Evolutionary conservation across 768 basidiomycete species (phyloP).

Genomic region (Chiua virens): DNA sequence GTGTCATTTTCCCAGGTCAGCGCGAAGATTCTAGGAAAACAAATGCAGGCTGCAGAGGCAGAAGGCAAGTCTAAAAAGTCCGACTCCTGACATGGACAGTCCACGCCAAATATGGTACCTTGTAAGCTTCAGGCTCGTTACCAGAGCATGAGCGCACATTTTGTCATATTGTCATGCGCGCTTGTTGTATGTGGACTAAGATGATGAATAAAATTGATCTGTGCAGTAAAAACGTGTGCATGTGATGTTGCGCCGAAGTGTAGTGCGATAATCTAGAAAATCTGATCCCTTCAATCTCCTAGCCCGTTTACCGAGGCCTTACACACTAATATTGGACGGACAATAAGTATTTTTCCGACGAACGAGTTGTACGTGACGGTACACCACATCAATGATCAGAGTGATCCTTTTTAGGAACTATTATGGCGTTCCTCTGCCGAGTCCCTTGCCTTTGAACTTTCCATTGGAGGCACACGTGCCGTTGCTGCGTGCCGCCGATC

Average conservation of each 20-base stretch:
- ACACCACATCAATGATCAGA: conserved; percentile 11
- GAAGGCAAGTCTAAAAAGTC: conserved; percentile 33
- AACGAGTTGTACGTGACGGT: conserved; percentile 19
- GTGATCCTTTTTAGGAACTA: conserved; percentile 18
- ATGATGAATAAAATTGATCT: conserved; percentile 13
- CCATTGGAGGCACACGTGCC: conserved; percentile 15
- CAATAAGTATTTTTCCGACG: conserved; percentile 20
- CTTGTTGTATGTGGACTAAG: conserved; percentile 5
- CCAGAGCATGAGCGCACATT: conserved; percentile 7
- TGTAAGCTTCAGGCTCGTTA: conserved; percentile 1
- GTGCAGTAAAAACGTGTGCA: conserved; percentile 5
- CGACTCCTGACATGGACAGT: conserved; percentile 28
- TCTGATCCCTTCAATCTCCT: conserved; percentile 30
- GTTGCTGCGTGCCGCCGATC: conserved; percentile 14
- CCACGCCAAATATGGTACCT: not conserved
- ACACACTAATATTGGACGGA: conserved; percentile 14
- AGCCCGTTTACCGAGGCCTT: conserved; percentile 22
- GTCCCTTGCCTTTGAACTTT: conserved; percentile 24
- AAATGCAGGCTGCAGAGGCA: conserved; percentile 39
- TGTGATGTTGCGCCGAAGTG: conserved; percentile 8
- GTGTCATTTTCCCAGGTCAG: conserved; percentile 55
- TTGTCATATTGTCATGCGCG: conserved; percentile 14
- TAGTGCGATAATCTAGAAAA: conserved; percentile 12
- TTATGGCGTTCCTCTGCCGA: conserved; percentile 23
- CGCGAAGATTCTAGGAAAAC: conserved; percentile 73